Conservation (phyloP, 139 green algal genomes). For the Chlamydomonas sphaeroides region DNA sequence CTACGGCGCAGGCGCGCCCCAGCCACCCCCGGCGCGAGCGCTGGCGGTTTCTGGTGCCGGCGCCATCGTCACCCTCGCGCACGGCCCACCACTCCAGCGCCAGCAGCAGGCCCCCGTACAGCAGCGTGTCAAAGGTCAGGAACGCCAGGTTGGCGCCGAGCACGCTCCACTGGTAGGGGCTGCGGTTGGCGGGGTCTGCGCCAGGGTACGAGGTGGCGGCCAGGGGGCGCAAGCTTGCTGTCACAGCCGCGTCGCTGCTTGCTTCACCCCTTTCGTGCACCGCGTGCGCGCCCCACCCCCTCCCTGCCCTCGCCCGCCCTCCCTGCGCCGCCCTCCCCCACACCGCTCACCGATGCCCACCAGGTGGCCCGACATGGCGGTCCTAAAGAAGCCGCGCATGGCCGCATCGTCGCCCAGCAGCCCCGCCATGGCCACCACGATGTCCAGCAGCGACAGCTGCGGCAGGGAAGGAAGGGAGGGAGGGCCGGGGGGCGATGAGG, state of each 20-base stretch:
- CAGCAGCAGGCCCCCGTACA: constrained; percentile 15
- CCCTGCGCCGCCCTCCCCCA: background rate
- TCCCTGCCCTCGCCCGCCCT: background rate
- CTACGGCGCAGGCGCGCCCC: no score
- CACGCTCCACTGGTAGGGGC: constrained; percentile 21
- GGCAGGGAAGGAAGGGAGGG: background rate
- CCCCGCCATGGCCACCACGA: background rate
- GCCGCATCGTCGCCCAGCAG: background rate
- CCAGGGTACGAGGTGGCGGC: background rate
- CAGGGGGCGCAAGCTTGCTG: no score
- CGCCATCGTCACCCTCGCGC: no score
- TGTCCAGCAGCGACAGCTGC: constrained; percentile 23
- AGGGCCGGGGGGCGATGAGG: no score
- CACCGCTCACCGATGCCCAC: constrained; percentile 17
- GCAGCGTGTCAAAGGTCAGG: background rate
- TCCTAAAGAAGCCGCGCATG: background rate
- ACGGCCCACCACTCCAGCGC: background rate
- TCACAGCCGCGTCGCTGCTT: no score
- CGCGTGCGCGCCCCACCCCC: no score
- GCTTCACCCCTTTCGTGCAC: no score
- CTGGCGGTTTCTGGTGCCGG: no score
- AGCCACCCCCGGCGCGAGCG: no score
- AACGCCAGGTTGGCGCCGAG: constrained; percentile 13
- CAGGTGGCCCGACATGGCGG: background rate
- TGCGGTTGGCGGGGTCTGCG: constrained; percentile 27